Evolutionary conservation across 2,329 filamentous ascomycete species (phyloP).

Genomic region (Mycosphaerelloides madeirae): DNA sequence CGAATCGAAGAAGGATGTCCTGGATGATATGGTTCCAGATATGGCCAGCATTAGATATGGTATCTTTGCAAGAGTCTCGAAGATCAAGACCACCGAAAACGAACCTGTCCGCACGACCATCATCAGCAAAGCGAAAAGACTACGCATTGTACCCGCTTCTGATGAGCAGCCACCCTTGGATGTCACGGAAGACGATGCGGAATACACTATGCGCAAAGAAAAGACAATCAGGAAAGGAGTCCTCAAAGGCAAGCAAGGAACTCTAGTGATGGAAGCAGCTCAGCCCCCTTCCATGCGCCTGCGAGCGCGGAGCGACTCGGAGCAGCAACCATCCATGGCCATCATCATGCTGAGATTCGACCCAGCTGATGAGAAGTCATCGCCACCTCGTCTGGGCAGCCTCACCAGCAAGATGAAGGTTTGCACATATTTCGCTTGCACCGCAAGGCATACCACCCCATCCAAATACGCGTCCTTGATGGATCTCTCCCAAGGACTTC

Average conservation of each 20-base stretch:
- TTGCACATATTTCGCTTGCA: constrained; percentile 53
- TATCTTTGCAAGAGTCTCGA: constrained; percentile 37
- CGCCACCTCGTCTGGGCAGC: constrained; percentile 51
- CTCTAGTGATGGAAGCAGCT: constrained; percentile 51
- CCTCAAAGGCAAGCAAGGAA: constrained; percentile 56
- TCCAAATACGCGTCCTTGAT: constrained; percentile 38
- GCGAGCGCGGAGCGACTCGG: constrained; percentile 36
- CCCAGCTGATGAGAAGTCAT: constrained; percentile 45
- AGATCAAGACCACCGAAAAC: constrained; percentile 41
- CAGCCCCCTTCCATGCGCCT: constrained; percentile 56
- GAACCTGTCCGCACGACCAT: constrained; percentile 41
- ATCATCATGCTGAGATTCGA: constrained; percentile 59
- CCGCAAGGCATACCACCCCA: constrained; percentile 49
- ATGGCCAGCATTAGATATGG: constrained; percentile 59
- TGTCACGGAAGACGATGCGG: constrained; percentile 42
- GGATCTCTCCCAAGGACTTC: constrained; percentile 49
- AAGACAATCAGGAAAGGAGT: constrained; percentile 58
- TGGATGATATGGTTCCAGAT: constrained; percentile 59
- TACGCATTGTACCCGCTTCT: constrained; percentile 56
- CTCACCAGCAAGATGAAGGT: constrained; percentile 53
- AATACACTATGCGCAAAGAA: constrained; percentile 53
- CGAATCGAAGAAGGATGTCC: constrained; percentile 37
- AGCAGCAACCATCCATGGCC: constrained; percentile 50
- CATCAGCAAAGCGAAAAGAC: constrained; percentile 49
- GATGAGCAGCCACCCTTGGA: constrained; percentile 58